phyloP scores from a whole-genome alignment of 2,329 filamentous ascomycete species.

The Ceratocystis albifundus region DNA sequence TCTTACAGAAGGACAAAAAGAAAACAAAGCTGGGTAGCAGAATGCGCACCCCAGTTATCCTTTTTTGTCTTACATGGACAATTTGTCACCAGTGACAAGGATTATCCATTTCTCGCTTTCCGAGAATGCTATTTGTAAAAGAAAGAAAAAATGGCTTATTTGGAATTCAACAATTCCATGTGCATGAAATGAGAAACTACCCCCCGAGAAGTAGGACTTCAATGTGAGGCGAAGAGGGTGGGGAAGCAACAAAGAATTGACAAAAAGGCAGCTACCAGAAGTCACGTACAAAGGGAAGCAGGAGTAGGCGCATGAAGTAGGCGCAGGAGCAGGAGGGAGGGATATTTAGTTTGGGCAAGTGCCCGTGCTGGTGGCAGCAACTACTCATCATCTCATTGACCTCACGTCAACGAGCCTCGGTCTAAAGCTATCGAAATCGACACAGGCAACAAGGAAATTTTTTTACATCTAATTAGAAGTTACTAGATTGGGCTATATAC shows the following conservation, averaged over 20 bases:
- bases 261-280: neutral
- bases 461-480: neutral
- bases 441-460: neutral
- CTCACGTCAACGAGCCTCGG: too few relatives aligned
- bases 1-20: too few relatives aligned
- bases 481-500: too few relatives aligned
- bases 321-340: too few relatives aligned
- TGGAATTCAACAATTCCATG: neutral
- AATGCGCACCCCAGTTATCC: too few relatives aligned
- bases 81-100: neutral
- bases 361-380: neutral
- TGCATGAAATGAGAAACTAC: too few relatives aligned
- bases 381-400: neutral
- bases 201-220: too few relatives aligned
- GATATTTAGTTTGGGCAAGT: neutral
- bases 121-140: neutral
- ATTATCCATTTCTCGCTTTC: neutral
- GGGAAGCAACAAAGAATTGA: neutral
- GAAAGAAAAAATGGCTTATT: neutral
- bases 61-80: neutral
- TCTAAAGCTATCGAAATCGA: neutral
- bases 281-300: neutral
- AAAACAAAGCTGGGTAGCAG: too few relatives aligned
- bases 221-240: neutral
- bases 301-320: too few relatives aligned